Base-by-base conservation (phyloP, 139 green algal species). In the Picochlorum sp. region DNA sequence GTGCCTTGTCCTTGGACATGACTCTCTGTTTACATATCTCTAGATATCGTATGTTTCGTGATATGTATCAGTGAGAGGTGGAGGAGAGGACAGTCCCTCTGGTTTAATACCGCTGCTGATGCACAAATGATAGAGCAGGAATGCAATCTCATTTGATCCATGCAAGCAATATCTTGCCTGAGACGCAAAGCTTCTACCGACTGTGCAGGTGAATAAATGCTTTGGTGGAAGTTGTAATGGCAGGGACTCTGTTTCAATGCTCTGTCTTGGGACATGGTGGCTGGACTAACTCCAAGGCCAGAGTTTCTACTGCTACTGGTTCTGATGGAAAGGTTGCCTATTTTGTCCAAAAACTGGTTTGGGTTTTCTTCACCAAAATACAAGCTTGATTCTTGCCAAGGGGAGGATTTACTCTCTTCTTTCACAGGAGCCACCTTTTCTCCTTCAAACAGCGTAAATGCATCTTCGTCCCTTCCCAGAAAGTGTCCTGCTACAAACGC, bases 361-460 rank as follows among this genome's bases (percentile, higher is more conserved):
- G 16, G 16, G 51, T 56, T 20, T 10, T 62, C 16, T 8, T 20
- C 31, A 45, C 18, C 16, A 45, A 47, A 64, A 41, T 18, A 41
- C 7, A 30, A 55, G 21, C 20, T 37, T 16, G 23, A 16, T 15
- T 37, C 26, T 49, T 47, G 52, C 56, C 37, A 49, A 54, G 16
- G 16, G 20, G 57, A 64, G 13, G 31, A 28, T 28, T 60, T 47
- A 20, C 31, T 60, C 15, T 4, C 13, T 58, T 41, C n/a, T 23
- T 13, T 13, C 38, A 15, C 26, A 20, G 34, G 16, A 59, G 23
- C 24, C 7, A 20, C 37, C 49, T 52, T 55, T 47, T 66, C 41
- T n/a, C 88, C 85, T 74, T 96, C 86, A 63, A 97, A 95, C 34
- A 92, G 81, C 1, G 83, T 84, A 75, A 94, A 97, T 50, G 96